These are phyloP conservation scores for Fonsecaea pugnacius DNA, from an alignment of 2,329 filamentous ascomycete genomes.

Conservation along the genomic window DNA sequence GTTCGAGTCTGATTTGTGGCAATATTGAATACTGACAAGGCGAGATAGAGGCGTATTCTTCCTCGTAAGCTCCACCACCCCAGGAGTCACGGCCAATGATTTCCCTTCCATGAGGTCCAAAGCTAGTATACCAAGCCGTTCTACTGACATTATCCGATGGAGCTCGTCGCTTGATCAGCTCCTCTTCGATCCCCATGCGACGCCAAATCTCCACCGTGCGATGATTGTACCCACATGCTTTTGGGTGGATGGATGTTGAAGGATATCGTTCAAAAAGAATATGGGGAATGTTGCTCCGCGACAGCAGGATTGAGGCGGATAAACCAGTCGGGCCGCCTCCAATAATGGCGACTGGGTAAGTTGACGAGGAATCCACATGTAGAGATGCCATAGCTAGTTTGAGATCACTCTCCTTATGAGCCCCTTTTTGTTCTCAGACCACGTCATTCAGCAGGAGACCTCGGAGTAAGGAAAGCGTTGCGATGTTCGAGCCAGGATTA, in stretches of 20 bases:
- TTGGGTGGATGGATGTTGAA: conserved; percentile 43
- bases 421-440: not conserved
- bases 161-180: conserved; percentile 35
- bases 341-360: conserved; percentile 39
- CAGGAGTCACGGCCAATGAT: conserved; percentile 41
- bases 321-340: conserved; percentile 43
- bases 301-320: conserved; percentile 41
- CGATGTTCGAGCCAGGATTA: not conserved
- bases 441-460: not conserved
- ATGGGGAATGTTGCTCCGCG: conserved; percentile 38
- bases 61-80: conserved; percentile 39
- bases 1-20: conserved; percentile 46
- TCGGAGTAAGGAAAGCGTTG: not conserved
- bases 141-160: conserved; percentile 37
- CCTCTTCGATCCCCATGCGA: conserved; percentile 41
- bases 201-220: conserved; percentile 39
- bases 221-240: conserved; percentile 42
- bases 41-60: conserved; percentile 38
- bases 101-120: conserved; percentile 40
- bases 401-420: not conserved
- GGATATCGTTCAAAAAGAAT: conserved; percentile 42
- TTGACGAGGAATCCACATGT: not conserved
- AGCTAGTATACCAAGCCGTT: conserved; percentile 43
- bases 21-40: conserved; percentile 41
- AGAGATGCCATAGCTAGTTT: not conserved